These are phyloP conservation scores for Hypholoma sublateritium DNA, from an alignment of 768 basidiomycete species.

Conservation along the genomic window DNA sequence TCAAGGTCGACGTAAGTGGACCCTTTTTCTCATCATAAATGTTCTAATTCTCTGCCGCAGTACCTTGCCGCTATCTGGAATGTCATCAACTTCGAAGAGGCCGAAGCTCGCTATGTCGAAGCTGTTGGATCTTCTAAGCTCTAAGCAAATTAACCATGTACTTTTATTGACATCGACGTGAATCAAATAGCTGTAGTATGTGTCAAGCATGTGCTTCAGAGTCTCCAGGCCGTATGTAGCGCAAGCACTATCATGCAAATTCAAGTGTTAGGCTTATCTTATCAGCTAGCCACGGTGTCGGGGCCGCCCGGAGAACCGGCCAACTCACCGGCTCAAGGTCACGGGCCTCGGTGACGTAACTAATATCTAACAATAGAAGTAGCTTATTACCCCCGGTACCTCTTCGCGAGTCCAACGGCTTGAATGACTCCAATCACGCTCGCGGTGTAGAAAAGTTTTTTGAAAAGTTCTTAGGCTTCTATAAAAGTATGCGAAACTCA, in stretches of 20 bases:
- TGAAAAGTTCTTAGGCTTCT: no score
- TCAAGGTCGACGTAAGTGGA: slow-evolving; percentile 82
- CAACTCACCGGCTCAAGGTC: not conserved
- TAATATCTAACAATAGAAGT: not conserved
- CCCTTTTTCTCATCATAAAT: slow-evolving; percentile 27
- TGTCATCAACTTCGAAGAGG: slow-evolving; percentile 93
- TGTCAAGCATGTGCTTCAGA: no score
- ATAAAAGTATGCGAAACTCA: no score
- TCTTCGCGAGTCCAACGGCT: no score
- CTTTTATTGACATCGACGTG: not conserved
- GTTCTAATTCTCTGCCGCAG: slow-evolving; percentile 49
- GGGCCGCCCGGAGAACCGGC: not conserved
- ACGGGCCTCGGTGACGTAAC: not conserved
- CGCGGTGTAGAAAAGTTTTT: no score
- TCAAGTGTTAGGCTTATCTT: not conserved
- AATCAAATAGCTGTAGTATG: not conserved
- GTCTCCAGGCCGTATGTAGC: no score
- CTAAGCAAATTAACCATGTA: slow-evolving; percentile 9
- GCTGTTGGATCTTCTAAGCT: slow-evolving; percentile 25
- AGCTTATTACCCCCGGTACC: no score
- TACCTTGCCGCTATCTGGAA: slow-evolving; percentile 96
- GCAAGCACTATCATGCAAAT: no score
- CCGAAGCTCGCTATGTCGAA: slow-evolving; percentile 62
- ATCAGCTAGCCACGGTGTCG: not conserved
- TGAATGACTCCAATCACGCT: no score